Evolutionary conservation across 2,329 filamentous ascomycete genomes (phyloP), one percentile per base, ranked within the genome.

Genomic region (Colletotrichum gloeosporioides): DNA sequence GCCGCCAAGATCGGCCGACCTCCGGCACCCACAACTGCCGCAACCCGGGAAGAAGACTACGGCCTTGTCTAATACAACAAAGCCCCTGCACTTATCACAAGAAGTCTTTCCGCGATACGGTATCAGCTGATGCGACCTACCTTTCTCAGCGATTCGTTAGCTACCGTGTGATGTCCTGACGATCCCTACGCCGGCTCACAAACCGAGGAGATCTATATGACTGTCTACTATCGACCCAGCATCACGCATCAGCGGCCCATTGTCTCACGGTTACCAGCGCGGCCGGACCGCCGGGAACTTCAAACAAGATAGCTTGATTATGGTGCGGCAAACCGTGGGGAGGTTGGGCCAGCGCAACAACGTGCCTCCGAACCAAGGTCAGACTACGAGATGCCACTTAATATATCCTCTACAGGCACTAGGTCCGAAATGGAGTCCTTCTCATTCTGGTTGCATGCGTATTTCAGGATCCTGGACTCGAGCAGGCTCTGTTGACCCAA

Each of bases 201-300:
- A 49, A 65, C 74, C 74, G 74, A 76, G 64, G 34, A 57, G 44
- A 76, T 76, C 74, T 74, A 74, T 76, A 76, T 61, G 25, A 74
- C 65, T 36, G 32, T 62, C 32, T 69, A 32, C 36, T 74, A 74
- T 73, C 31, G 71, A 62, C 27, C 71, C 31, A 63, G 71, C 64
- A 74, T 76, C 34, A 64, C 31, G 65, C 27, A 55, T 63, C 70
- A 49, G 44, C 34, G 18, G 18, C 27, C 25, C 74, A 53, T 69
- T 72, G 25, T 49, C 39, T 63, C 72, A 27, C 32, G 55, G 59
- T 65, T 61, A 6, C 39, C 34, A 68, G 49, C 31, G 25, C 18
- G 18, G 57, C 22, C 57, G 64, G 49, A n/a, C 59, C 44, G 32
- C 44, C 73, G 32, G 64, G 16, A 57, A 27, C 16, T 13, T n/a